Conservation (phyloP, 371 early-diverging fungal genomes). For the Coemansia sp. region DNA sequence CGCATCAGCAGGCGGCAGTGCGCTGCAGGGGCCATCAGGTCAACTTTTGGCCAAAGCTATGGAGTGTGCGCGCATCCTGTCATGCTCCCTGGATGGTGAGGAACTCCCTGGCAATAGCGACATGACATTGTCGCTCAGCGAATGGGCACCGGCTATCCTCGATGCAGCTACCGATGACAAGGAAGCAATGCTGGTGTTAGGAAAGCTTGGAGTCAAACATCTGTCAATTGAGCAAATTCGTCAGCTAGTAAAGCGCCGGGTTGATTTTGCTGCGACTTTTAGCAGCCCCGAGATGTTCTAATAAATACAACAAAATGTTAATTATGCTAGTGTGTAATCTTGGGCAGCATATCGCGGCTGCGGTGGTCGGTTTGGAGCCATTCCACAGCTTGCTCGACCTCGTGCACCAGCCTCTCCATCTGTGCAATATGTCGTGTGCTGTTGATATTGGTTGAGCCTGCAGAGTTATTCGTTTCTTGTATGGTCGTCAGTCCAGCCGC, state of each 20-base stretch:
- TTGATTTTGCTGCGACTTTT: constrained; percentile 16
- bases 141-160: constrained; percentile 26
- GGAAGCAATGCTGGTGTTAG: constrained; percentile 24
- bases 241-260: constrained; percentile 21
- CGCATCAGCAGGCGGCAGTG: constrained; percentile 2
- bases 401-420: constrained; percentile 37
- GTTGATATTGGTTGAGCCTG: neutral
- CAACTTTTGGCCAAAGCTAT: constrained; percentile 13
- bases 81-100: constrained; percentile 18
- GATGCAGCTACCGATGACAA: constrained; percentile 14
- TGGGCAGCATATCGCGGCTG: neutral
- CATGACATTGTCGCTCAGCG: constrained; percentile 28
- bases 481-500: neutral
- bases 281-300: neutral
- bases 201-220: constrained; percentile 29
- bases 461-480: neutral
- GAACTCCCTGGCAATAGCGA: neutral
- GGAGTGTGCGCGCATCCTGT: constrained; percentile 25
- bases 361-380: neutral
- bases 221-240: constrained; percentile 28
- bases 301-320: neutral
- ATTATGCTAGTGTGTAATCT: neutral
- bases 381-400: constrained; percentile 30
- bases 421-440: constrained; percentile 27
- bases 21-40: neutral